Evolutionary conservation across 352 stramenopile genomes (phyloP), one percentile per base, ranked within the genome.

Genomic region (Phytophthora sp.): DNA sequence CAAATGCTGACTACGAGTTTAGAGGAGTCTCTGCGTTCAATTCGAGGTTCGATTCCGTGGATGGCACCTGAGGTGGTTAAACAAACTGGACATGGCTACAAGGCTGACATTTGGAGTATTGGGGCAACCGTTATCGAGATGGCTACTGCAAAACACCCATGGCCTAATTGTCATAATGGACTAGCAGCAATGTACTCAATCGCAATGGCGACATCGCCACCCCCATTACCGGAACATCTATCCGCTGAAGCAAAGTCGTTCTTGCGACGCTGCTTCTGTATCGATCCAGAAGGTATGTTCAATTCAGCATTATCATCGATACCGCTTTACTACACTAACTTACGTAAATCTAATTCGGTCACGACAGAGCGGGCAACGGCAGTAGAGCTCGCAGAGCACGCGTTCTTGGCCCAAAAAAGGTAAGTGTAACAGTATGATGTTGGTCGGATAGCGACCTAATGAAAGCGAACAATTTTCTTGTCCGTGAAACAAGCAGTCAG

Each of bases 51-150:
- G 4, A 85, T 96, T 5, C 88, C 84, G 9, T 95, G 78, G 75
- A 97, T 98, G 84, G 82, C 82, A 0, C 84, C 84, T 1, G 84
- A 93, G 32, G 77, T 91, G 8, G 82, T 90, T 5, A 88, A 87
- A 35, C 85, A 94, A 77, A 88, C 66, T 42, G 78, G 84, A 11
- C 82, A 91, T 50, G 80, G 76, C 15, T 89, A 84, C 58, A 91
- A 91, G 44, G 84, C 82, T 7, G 84, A 93, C 48, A 87, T 93
- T 57, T 93, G 84, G 84, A 91, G 82, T 64, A 89, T 93, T 41
- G 84, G 84, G 4, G 84, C 82, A 13, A 93, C 84, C 0, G 81
- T 91, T 11, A 83, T 93, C 53, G 84, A 93, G 49, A 93, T 93
- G 84, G 84, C 84, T 20, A 91, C 84, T n/a, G 82, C 72, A 17